Conservation (phyloP, 306 rosid genomes). For the Inga leiocalycina region DNA sequence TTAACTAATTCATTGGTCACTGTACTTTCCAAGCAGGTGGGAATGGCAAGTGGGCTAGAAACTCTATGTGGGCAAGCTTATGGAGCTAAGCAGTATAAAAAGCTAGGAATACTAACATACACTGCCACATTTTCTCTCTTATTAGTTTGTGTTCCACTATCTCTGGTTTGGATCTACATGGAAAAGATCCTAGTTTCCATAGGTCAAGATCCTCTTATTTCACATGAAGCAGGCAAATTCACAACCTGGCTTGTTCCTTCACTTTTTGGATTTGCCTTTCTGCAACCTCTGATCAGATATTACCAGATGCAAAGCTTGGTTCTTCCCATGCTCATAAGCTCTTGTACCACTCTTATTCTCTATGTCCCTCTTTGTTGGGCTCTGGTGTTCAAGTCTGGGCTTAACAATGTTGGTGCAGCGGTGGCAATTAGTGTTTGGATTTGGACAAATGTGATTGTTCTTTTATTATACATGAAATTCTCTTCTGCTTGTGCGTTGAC, state of each 20-base stretch:
- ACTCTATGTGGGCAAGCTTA: constrained; percentile 63
- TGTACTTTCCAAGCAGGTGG: constrained; percentile 38
- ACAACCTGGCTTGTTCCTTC: constrained; percentile 68
- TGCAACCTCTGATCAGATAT: constrained; percentile 63
- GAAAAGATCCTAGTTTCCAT: constrained; percentile 53
- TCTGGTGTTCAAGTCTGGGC: constrained; percentile 59
- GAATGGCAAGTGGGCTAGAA: constrained; percentile 68
- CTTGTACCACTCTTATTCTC: constrained; percentile 44
- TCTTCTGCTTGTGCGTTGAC: constrained; percentile 61
- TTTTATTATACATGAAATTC: constrained; percentile 53
- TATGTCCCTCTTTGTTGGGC: constrained; percentile 71
- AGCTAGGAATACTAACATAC: constrained; percentile 54
- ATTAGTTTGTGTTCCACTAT: constrained; percentile 59
- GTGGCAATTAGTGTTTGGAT: constrained; percentile 64
- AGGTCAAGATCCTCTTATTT: constrained; percentile 83
- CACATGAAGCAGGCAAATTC: constrained; percentile 69
- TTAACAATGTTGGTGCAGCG: constrained; percentile 70
- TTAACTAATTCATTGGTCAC: background rate
- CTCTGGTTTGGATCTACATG: constrained; percentile 62
- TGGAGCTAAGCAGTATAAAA: constrained; percentile 62
- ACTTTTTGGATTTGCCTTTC: constrained; percentile 65
- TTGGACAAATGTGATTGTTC: constrained; percentile 70
- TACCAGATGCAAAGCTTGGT: constrained; percentile 73
- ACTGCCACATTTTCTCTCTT: constrained; percentile 63
- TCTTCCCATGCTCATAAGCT: constrained; percentile 58